Evolutionary conservation across 2,329 filamentous ascomycete genomes (phyloP).

Genomic region (Botrytis galanthina): DNA sequence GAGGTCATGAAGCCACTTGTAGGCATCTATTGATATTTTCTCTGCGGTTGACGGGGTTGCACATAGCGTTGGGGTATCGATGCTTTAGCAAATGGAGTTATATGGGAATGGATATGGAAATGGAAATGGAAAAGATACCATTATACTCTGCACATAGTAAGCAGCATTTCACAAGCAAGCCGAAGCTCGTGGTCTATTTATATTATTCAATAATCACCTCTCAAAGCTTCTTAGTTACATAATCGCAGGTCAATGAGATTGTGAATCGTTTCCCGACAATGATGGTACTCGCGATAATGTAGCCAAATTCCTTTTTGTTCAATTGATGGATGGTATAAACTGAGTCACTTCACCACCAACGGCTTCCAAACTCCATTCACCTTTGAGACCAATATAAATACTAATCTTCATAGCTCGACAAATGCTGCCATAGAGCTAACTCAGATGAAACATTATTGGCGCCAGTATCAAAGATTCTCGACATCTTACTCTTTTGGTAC

Average conservation of each 20-base stretch:
- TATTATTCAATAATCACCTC: conserved; percentile 6
- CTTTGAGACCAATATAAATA: neutral
- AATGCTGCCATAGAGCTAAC: neutral
- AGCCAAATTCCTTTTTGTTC: neutral
- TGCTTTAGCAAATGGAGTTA: conserved; percentile 14
- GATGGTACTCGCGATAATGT: neutral
- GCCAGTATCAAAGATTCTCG: neutral
- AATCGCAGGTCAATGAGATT: neutral
- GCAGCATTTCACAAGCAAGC: conserved; percentile 1
- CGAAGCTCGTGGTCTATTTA: neutral
- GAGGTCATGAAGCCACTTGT: neutral
- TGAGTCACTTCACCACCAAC: neutral
- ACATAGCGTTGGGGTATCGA: neutral
- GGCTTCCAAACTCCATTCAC: neutral
- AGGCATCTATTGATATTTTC: neutral
- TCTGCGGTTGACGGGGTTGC: neutral
- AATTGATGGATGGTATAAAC: neutral
- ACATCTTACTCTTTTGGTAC: neutral
- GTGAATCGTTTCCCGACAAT: neutral
- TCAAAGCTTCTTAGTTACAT: neutral
- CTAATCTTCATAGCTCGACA: neutral
- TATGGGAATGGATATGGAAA: neutral
- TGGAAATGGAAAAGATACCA: conserved; percentile 17
- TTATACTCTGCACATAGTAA: conserved; percentile 3
- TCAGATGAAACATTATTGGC: neutral